Conservation (phyloP, 768 basidiomycete genomes). For the Postia placenta region DNA sequence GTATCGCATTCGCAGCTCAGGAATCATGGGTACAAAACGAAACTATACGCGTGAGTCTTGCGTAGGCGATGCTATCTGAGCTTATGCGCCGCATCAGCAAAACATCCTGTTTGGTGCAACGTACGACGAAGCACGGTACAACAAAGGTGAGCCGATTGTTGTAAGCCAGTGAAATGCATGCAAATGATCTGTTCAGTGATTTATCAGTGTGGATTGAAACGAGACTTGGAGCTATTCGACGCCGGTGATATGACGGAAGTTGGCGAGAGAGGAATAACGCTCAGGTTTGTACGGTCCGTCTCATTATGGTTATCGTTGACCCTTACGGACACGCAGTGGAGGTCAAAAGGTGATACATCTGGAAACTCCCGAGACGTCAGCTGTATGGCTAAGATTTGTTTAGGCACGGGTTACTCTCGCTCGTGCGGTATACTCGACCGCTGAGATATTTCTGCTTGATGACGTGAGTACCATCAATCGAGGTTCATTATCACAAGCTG, state of each 20-base stretch:
- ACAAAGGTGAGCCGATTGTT: conserved; percentile 24
- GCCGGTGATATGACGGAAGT: conserved; percentile 32
- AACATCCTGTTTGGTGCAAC: conserved; percentile 47
- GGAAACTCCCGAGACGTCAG: background rate
- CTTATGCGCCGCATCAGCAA: conserved; percentile 39
- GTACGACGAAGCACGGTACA: conserved; percentile 41
- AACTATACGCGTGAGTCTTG: conserved; percentile 28
- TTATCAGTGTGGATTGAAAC: conserved; percentile 28
- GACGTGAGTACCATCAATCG: conserved; percentile 21
- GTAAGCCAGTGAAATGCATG: no score
- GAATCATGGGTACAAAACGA: conserved; percentile 45
- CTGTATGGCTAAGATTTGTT: background rate
- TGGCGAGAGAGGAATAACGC: conserved; percentile 37
- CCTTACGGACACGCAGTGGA: conserved; percentile 22
- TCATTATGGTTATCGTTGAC: background rate
- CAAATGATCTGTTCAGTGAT: conserved; percentile 29
- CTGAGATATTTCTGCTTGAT: conserved; percentile 33
- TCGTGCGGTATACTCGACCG: conserved; percentile 32
- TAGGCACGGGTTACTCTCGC: conserved; percentile 34
- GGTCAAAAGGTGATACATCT: conserved; percentile 35
- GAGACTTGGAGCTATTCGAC: conserved; percentile 28
- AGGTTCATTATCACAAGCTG: background rate
- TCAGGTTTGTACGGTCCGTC: conserved; percentile 14
- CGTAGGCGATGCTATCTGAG: background rate
- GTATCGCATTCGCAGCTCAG: conserved; percentile 43